phyloP scores from a whole-genome alignment of 75 land plant species.

The Ceratopteris richardii region DNA sequence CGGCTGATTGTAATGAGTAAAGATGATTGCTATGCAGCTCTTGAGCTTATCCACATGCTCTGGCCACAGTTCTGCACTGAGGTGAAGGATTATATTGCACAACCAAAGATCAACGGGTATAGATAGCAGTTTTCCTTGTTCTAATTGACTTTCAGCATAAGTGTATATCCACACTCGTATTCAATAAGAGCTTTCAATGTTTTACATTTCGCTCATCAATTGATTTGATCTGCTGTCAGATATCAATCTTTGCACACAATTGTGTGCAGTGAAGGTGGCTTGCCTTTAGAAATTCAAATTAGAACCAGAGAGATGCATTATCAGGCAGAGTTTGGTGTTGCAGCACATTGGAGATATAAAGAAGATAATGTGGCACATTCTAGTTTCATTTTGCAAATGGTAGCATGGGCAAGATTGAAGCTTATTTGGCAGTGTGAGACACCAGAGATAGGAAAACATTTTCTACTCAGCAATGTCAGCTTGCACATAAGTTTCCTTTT shows the following conservation, averaged over 20 bases:
- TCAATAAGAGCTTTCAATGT: too few species aligned
- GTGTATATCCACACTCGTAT: too few species aligned
- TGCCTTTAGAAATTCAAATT: constrained; percentile 86
- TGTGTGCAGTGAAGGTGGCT: constrained; percentile 58
- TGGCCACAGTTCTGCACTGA: constrained; percentile 66
- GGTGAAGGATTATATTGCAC: constrained; percentile 72
- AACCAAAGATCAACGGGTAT: constrained; percentile 88
- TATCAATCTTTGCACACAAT: constrained; percentile 89
- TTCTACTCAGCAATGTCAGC: constrained; percentile 10
- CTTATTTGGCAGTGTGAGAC: constrained; percentile 87
- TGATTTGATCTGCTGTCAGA: constrained; percentile 17
- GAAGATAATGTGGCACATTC: constrained; percentile 65
- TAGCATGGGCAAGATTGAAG: constrained; percentile 97
- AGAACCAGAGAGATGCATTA: constrained; percentile 89
- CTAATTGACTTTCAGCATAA: too few species aligned
- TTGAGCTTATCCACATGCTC: constrained; percentile 55
- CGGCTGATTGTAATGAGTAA: constrained; percentile 69
- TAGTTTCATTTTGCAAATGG: constrained; percentile 66
- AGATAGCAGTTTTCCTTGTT: too few species aligned
- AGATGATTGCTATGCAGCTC: constrained; percentile 70
- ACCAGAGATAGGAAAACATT: constrained; percentile 40
- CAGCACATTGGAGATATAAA: constrained; percentile 98
- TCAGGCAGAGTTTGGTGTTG: constrained; percentile 91
- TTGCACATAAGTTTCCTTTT: constrained; percentile 44
- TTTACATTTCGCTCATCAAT: too few species aligned